Base-by-base conservation (phyloP, 2,329 filamentous ascomycete species). In the Anthostomella pinea region DNA sequence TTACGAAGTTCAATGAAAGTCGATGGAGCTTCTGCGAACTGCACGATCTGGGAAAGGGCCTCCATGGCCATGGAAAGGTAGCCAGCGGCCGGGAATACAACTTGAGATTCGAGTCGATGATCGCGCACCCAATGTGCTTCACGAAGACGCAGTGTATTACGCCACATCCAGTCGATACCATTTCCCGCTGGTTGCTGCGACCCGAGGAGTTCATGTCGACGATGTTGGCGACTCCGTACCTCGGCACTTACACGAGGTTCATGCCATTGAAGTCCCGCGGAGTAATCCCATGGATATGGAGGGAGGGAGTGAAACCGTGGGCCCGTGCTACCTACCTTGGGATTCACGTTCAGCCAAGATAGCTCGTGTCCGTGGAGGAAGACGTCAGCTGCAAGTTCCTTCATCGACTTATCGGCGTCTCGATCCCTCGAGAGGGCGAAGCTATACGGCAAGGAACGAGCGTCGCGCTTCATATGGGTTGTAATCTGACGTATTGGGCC, bases 281-380 rank as follows among this genome's bases (percentile, higher is more conserved):
- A 30, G 40, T 67, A 62, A 26, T 67, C 58, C 64, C 62, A 67
- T 2, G 54, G 52, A 37, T 68, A 68, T 3, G 46, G 46, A 13
- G 65, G 17, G 28, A n/a, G 16, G 8, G 15, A 20, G 3, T 22
- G 24, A 16, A 1, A 42, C 13, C 2, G 17, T 49, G 45, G 5
- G 43, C 25, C 2, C 20, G 9, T 1, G 21, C 3, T n/a, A n/a
- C n/a, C n/a, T n/a, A n/a, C n/a, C n/a, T n/a, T n/a, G n/a, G n/a
- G n/a, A n/a, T n/a, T n/a, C n/a, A n/a, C n/a, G n/a, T n/a, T n/a
- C n/a, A n/a, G n/a, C 43, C 42, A 50, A 4, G 38, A 14, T 1
- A 51, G 5, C 1, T 6, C 6, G 10, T 41, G 22, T 0, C 43
- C 45, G 8, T 35, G 18, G 0, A 18, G 6, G 15, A 38, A 52